Evolutionary conservation across 441 rosid genomes (phyloP).

Genomic region (Brassica balearica): DNA sequence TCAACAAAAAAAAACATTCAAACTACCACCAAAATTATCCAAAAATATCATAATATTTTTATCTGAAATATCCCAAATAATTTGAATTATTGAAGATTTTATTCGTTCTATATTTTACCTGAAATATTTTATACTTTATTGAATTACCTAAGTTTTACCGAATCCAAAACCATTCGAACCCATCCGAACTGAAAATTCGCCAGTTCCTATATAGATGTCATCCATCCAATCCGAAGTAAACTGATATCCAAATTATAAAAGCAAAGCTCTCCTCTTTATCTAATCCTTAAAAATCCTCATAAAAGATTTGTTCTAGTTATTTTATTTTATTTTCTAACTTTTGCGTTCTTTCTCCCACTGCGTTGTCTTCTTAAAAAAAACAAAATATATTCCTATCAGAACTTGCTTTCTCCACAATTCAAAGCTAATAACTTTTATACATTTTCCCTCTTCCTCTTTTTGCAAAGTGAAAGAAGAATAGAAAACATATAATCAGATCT

Average conservation of each 20-base stretch:
- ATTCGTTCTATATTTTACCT: too few species aligned
- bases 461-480: conserved; percentile 41
- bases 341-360: conserved; percentile 4
- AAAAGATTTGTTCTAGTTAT: conserved; percentile 44
- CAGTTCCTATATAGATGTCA: too few species aligned
- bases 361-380: conserved; percentile 33
- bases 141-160: too few species aligned
- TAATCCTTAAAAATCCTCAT: conserved; percentile 44
- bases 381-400: conserved; percentile 10
- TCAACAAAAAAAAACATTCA: too few species aligned
- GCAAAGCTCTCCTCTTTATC: conserved; percentile 33
- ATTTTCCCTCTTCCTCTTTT: conserved; percentile 35
- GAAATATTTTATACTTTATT: too few species aligned
- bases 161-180: too few species aligned
- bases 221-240: too few species aligned
- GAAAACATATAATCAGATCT: conserved; percentile 48
- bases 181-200: too few species aligned
- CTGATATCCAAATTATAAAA: not conserved
- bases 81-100: too few species aligned
- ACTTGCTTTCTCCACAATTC: conserved; percentile 62
- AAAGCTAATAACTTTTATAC: conserved; percentile 34
- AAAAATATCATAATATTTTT: too few species aligned
- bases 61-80: too few species aligned
- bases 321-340: conserved; percentile 34
- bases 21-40: too few species aligned